Percentiles rank a stretch among this genome's conserved stretches.
These are phyloP conservation scores for Pleurostoma richardsiae DNA, from an alignment of 2,329 filamentous ascomycete species.

Conservation along the genomic window DNA sequence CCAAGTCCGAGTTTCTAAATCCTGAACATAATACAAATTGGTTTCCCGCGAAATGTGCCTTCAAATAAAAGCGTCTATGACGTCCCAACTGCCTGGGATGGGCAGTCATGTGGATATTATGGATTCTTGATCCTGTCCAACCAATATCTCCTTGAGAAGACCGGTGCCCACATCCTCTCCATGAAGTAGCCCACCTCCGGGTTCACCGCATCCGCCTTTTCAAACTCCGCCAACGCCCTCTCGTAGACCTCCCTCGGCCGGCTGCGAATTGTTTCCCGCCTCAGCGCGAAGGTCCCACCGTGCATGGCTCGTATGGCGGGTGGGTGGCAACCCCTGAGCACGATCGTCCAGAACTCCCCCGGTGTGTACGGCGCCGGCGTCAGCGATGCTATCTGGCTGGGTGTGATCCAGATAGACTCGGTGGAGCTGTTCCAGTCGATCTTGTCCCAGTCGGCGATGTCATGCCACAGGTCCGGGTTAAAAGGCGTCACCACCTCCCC, in stretches of 20 bases:
- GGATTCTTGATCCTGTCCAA: slow-evolving; percentile 1
- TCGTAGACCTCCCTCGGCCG: slow-evolving; percentile 5
- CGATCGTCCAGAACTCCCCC: slow-evolving; percentile 6
- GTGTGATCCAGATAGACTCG: slow-evolving; percentile 10
- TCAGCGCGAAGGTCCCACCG: slow-evolving; percentile 8
- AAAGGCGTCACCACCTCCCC: slow-evolving; percentile 10
- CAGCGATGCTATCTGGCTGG: slow-evolving; percentile 6
- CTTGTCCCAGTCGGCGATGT: slow-evolving; percentile 8
- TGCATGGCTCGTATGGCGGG: slow-evolving; percentile 10
- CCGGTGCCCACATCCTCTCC: slow-evolving; percentile 13
- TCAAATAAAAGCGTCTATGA: too few relatives aligned
- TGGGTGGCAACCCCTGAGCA: slow-evolving; percentile 6
- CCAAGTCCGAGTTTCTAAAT: too few relatives aligned
- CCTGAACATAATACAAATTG: too few relatives aligned
- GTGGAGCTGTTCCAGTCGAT: slow-evolving; percentile 8
- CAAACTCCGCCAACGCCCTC: slow-evolving; percentile 7
- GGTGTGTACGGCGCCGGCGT: slow-evolving; percentile 6
- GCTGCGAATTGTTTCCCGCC: slow-evolving; percentile 6
- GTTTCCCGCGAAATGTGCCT: too few relatives aligned
- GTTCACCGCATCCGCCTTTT: slow-evolving; percentile 8
- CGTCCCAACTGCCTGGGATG: too few relatives aligned
- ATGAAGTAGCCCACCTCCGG: slow-evolving; percentile 11
- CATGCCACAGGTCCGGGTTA: slow-evolving; percentile 5
- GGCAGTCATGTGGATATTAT: neutral
- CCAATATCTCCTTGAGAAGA: slow-evolving; percentile 8